These are phyloP conservation scores for Ogataea pignaliae DNA, from an alignment of 805 yeast species.

Conservation along the genomic window DNA sequence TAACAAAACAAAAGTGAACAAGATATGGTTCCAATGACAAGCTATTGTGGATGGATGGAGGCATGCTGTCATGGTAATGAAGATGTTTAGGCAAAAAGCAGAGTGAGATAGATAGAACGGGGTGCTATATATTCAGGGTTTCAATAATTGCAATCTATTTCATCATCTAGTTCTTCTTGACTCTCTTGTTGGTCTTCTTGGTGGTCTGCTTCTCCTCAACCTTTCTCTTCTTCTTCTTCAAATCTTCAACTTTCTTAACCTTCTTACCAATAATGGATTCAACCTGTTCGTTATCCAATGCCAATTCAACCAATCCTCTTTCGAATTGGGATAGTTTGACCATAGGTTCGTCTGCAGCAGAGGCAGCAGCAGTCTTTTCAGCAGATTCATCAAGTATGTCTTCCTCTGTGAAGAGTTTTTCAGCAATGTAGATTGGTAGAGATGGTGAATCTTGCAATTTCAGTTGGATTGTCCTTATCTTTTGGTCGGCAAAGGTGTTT, in stretches of 20 bases:
- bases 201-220: background rate
- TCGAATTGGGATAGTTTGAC: constrained; percentile 59
- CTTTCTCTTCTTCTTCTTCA: constrained; percentile 14
- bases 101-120: background rate
- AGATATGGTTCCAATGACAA: background rate
- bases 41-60: background rate
- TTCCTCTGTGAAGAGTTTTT: constrained; percentile 45
- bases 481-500: constrained; percentile 37
- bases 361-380: constrained; percentile 15
- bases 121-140: background rate
- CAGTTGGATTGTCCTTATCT: constrained; percentile 54
- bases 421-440: constrained; percentile 74
- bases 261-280: constrained; percentile 57
- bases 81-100: background rate
- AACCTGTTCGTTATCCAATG: constrained; percentile 69
- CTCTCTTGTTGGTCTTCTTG: constrained; percentile 1
- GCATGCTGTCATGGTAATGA: too few species aligned
- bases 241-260: constrained; percentile 34
- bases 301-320: constrained; percentile 73
- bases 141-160: background rate
- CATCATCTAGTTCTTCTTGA: background rate
- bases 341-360: constrained; percentile 27
- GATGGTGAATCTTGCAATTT: constrained; percentile 75
- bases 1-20: constrained; percentile 1
- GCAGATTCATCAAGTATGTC: constrained; percentile 40